Percentiles rank a stretch among this genome's conserved stretches.
Evolutionary conservation across 192 early-diverging fungal genomes (phyloP).

Genomic region (Coemansia sp.): DNA sequence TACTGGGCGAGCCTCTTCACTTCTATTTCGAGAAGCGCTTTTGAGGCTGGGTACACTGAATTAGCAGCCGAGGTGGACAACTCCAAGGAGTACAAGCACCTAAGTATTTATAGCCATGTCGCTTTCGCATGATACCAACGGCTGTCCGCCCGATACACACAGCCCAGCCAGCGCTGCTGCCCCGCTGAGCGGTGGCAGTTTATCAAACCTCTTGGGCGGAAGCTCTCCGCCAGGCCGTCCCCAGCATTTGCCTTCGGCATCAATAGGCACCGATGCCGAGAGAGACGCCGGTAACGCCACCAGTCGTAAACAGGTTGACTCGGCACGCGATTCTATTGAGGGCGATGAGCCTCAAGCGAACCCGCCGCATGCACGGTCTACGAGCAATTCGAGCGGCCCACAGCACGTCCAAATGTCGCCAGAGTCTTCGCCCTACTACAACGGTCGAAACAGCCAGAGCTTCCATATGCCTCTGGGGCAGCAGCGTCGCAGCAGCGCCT

Average conservation of each 20-base stretch:
- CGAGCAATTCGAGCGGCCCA: slow-evolving; percentile 18
- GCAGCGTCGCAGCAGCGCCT: slow-evolving; percentile 3
- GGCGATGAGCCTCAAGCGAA: background rate
- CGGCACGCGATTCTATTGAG: slow-evolving; percentile 2
- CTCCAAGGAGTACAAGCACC: background rate
- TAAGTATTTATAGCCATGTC: background rate
- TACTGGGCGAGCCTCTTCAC: background rate
- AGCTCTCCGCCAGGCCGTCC: background rate
- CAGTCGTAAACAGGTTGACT: background rate
- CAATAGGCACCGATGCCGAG: background rate
- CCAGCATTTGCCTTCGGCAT: background rate
- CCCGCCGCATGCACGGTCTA: slow-evolving; percentile 14
- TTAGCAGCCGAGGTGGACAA: background rate
- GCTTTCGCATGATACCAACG: slow-evolving; percentile 1
- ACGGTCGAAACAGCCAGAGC: slow-evolving; percentile 7
- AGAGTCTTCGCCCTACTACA: slow-evolving; percentile 9
- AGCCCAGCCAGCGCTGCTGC: background rate
- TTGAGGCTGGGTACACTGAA: background rate
- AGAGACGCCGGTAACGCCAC: background rate
- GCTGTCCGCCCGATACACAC: background rate
- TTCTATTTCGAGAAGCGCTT: background rate
- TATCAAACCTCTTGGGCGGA: slow-evolving; percentile 4
- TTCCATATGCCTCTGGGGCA: slow-evolving; percentile 8
- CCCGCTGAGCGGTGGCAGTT: background rate
- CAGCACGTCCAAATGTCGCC: slow-evolving; percentile 12